Base-by-base conservation (phyloP, 768 basidiomycete genomes). In the Lactarius quietus region DNA sequence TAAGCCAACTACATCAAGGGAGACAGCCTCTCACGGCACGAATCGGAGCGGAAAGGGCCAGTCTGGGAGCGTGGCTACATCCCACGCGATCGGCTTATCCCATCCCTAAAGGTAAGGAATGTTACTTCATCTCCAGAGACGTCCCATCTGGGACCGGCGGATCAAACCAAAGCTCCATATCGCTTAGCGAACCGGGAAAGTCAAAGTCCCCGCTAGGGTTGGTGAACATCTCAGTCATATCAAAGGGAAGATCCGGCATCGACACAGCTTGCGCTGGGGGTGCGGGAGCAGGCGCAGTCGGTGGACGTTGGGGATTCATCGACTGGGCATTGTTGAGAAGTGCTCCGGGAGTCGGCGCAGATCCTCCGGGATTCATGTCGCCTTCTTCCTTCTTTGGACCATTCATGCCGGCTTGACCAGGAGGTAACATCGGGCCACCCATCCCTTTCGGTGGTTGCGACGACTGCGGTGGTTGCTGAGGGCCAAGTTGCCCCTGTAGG, bases 351-450 rank as follows among this genome's bases (percentile, higher is more conserved):
- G 66, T 64, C 17, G 68, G 54, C 18, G 58, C 59, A 5, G 70
- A 38, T 23, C 38, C 41, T 1, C 64, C 33, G 51, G 65, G 59
- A 54, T 69, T 63, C 15, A 59, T 58, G 14, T 70, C 70, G 12
- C 61, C 61, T n/a, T 62, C 63, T 23, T 64, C 57, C 59, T 70
- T 70, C 23, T 28, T 58, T 36, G 64, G 67, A 18, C 67, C 68
- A 43, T 39, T 53, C 64, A 68, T 71, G 7, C 61, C 59, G 35
- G 65, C 58, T 28, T 71, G 72, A 10, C 68, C 68, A 41, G 72
- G 72, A 26, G 72, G 72, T 1, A 65, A 57, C 71, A 72, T 72
- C 8, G 68, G 56, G 7, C 68, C 64, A 14, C 61, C 65, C 48
- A 62, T 68, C 35, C 28, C n/a, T 43, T 69, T 66, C 23, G 62